Percentiles rank a stretch among this genome's conserved stretches.
Conservation (phyloP, 75 land plant genomes). For the Cupressus sempervirens region DNA sequence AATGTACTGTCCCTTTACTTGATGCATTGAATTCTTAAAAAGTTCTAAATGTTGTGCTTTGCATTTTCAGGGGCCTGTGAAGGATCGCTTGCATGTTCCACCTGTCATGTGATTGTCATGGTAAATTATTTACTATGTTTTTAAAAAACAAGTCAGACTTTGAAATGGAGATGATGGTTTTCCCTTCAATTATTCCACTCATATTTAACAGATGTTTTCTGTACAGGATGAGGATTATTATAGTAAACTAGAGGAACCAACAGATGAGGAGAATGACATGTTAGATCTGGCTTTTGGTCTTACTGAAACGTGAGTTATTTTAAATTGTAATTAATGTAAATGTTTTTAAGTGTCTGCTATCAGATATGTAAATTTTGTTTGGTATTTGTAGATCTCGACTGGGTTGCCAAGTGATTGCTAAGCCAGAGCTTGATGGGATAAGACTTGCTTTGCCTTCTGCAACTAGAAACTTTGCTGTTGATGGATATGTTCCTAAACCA, state of each 20-base stretch:
- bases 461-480: conserved; percentile 92
- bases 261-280: conserved; percentile 99
- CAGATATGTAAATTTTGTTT: neutral
- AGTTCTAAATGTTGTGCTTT: neutral
- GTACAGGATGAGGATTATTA: conserved; percentile 71
- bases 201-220: neutral
- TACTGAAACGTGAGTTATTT: conserved; percentile 62
- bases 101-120: conserved; percentile 94
- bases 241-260: conserved; percentile 81
- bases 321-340: neutral
- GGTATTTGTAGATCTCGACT: conserved; percentile 67
- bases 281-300: conserved; percentile 97
- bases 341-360: neutral
- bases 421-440: conserved; percentile 88
- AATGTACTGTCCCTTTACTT: neutral
- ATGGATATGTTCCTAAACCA: conserved; percentile 86
- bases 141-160: neutral
- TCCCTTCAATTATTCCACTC: neutral
- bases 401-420: conserved; percentile 92
- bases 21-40: neutral
- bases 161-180: neutral
- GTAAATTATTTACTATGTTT: conserved; percentile 24
- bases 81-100: conserved; percentile 96
- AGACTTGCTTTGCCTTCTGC: conserved; percentile 83
- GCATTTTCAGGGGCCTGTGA: conserved; percentile 82